A percentile compares a stretch with the other conserved stretches of the same genome.
phyloP scores from a whole-genome alignment of 2,329 filamentous ascomycete species.

The Microdochium nivale region DNA sequence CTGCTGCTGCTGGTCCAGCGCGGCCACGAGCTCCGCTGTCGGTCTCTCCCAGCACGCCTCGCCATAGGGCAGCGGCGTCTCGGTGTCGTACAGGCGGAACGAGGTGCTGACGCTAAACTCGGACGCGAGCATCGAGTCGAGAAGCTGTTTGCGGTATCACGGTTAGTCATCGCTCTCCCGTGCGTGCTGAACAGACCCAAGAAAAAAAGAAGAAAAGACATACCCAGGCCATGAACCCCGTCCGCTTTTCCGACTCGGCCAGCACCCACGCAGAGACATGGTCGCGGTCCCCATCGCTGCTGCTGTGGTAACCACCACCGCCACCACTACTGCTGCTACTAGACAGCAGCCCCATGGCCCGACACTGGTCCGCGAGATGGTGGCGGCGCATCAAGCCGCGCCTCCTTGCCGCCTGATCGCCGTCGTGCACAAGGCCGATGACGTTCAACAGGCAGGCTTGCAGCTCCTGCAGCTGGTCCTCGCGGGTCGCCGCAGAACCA shows the following conservation, averaged over 20 bases:
- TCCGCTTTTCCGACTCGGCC: constrained; percentile 3
- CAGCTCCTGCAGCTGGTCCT: neutral
- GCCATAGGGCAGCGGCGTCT: constrained; percentile 3
- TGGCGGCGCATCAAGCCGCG: neutral
- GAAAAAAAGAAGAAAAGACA: constrained; percentile 3
- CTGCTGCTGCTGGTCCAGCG: too few species aligned
- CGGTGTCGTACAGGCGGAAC: constrained; percentile 6
- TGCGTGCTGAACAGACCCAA: too few species aligned
- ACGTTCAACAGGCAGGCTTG: neutral
- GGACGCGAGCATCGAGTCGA: neutral
- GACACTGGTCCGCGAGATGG: neutral
- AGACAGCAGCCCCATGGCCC: neutral
- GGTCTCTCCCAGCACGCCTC: constrained; percentile 6
- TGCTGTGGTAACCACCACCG: too few species aligned
- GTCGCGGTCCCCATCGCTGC: neutral
- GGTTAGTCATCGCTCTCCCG: neutral
- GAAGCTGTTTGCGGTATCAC: too few species aligned
- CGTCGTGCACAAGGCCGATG: neutral
- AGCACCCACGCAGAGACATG: neutral
- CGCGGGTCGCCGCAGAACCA: too few species aligned
- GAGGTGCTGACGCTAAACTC: constrained; percentile 1
- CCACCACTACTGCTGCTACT: too few species aligned
- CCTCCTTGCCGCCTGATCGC: neutral
- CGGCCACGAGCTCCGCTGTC: neutral
- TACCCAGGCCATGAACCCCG: constrained; percentile 8